Conservation (phyloP, 345 rosid genomes). For the Moricandia arvensis region DNA sequence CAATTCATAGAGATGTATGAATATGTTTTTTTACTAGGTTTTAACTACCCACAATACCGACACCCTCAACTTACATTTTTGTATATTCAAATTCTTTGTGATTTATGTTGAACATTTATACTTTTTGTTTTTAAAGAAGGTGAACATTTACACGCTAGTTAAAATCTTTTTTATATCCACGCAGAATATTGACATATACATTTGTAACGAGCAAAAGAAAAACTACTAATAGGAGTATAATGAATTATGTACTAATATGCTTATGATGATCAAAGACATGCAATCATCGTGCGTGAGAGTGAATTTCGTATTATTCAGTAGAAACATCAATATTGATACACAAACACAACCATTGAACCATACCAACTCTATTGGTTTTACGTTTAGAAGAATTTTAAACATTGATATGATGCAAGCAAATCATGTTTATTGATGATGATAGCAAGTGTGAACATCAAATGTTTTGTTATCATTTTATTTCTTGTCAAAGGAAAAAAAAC, state of each 20-base stretch:
- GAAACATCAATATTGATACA: background rate
- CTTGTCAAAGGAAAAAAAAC: background rate
- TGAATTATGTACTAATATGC: background rate
- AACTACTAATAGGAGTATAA: background rate
- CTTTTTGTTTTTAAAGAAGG: background rate
- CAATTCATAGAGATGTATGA: background rate
- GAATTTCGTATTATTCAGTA: background rate
- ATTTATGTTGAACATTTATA: background rate
- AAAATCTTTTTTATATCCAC: background rate
- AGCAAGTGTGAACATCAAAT: slow-evolving; percentile 23
- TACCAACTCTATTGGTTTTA: background rate
- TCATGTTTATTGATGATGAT: slow-evolving; percentile 27
- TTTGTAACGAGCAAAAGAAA: background rate
- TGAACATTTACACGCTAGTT: background rate
- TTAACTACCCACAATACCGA: background rate
- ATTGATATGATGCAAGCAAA: background rate
- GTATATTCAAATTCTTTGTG: background rate
- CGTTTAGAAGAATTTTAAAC: background rate
- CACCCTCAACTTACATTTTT: background rate
- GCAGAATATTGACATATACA: background rate
- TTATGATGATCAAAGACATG: background rate
- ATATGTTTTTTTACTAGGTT: background rate
- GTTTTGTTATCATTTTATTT: background rate
- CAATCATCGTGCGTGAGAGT: background rate
- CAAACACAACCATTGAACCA: background rate